phyloP scores from a whole-genome alignment of 1,284 basidiomycete species.

The Golubevia sp. region DNA sequence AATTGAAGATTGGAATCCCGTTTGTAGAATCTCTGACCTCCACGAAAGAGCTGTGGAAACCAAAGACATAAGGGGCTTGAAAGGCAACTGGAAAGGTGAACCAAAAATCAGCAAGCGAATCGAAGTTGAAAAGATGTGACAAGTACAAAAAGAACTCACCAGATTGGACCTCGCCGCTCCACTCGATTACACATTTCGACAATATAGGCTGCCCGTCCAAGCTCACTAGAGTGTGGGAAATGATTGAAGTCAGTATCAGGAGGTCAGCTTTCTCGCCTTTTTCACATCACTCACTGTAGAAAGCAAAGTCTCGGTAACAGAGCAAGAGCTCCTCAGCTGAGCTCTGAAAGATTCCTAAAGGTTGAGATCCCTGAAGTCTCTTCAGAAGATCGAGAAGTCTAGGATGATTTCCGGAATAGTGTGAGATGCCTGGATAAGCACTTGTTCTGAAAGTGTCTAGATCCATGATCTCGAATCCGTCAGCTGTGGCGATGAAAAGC shows the following conservation, averaged over 20 bases:
- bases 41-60: constrained; percentile 89
- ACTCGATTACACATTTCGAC: constrained; percentile 77
- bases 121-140: constrained; percentile 1
- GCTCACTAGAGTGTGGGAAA: constrained; percentile 21
- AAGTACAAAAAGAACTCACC: not conserved
- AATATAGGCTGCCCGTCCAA: constrained; percentile 63
- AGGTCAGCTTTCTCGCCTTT: constrained; percentile 65
- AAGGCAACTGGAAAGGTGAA: constrained; percentile 69
- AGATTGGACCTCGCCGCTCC: constrained; percentile 87
- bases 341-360: constrained; percentile 85
- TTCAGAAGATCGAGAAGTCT: constrained; percentile 74
- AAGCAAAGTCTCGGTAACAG: constrained; percentile 90
- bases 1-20: no score
- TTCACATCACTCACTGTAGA: constrained; percentile 80
- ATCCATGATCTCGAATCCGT: constrained; percentile 93
- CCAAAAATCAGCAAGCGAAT: not conserved
- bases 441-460: constrained; percentile 85
- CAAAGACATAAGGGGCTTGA: constrained; percentile 84
- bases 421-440: constrained; percentile 71
- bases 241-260: constrained; percentile 55
- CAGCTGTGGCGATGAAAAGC: constrained; percentile 86
- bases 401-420: constrained; percentile 71
- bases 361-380: constrained; percentile 76
- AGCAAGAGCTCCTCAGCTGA: constrained; percentile 82
- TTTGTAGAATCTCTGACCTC: constrained; percentile 85